Evolutionary conservation across 306 rosid genomes (phyloP).

Genomic region (Rosa lucieae): DNA sequence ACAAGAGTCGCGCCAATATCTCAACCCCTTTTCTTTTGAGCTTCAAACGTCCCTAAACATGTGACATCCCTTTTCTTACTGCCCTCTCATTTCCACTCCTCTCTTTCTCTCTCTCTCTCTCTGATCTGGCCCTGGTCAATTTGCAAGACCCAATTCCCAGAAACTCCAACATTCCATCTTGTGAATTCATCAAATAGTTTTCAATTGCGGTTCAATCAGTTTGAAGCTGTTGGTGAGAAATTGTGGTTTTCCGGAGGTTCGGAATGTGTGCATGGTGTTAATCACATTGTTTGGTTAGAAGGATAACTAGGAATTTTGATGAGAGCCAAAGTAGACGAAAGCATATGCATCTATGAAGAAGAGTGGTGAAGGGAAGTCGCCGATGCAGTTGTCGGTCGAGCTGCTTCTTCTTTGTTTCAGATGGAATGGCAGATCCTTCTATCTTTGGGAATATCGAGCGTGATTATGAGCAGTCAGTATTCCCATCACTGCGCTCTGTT

Average conservation of each 20-base stretch:
- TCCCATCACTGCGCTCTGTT: not conserved
- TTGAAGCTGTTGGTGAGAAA: not conserved
- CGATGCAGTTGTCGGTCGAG: conserved; percentile 63
- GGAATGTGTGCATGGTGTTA: not conserved
- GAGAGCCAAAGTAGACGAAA: conserved; percentile 68
- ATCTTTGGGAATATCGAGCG: conserved; percentile 59
- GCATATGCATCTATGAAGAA: conserved; percentile 53
- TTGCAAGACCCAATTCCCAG: conserved; percentile 29
- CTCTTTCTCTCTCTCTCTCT: conserved; percentile 40
- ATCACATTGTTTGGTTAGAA: conserved; percentile 5
- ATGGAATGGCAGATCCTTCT: conserved; percentile 98
- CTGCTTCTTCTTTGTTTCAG: conserved; percentile 57
- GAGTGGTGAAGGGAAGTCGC: conserved; percentile 49
- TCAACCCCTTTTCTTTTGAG: conserved; percentile 35
- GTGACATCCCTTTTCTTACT: conserved; percentile 41
- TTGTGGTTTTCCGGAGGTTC: not conserved
- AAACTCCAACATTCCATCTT: not conserved
- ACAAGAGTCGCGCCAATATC: conserved; percentile 65
- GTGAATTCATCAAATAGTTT: not conserved
- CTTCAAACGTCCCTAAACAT: conserved; percentile 38
- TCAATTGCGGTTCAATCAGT: conserved; percentile 4
- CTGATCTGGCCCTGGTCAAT: conserved; percentile 13
- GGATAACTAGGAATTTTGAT: conserved; percentile 51
- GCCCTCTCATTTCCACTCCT: conserved; percentile 57
- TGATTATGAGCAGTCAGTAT: conserved; percentile 77